Base-by-base conservation (phyloP, 2,329 filamentous ascomycete species). In the Aspergillus neoniger region DNA sequence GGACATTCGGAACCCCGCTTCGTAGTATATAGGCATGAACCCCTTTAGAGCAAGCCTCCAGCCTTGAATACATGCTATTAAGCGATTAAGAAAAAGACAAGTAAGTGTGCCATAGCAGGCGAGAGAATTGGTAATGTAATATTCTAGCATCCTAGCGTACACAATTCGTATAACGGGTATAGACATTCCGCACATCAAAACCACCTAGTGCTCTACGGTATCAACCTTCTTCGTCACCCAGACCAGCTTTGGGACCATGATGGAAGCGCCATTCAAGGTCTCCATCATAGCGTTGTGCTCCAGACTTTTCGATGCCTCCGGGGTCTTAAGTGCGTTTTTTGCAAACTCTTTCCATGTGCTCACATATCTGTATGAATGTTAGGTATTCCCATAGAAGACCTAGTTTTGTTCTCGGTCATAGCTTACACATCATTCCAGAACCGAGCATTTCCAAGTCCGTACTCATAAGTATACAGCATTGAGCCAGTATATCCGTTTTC, bases 341-440 rank as follows among this genome's bases (percentile, higher is more conserved):
- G 50, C 50, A 23, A 52, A 39, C 38, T 52, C 50, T n/a, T 52
- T 52, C 49, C 49, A 38, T n/a, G 49, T 52, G 30, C 49, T 38
- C 49, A 52, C 15, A 38, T 52, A 52, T 39, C 30, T 36, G 38
- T 38, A 38, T 14, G 28, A 5, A 52, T 38, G n/a, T 38, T 52
- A 19, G 49, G 8, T 21, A 39, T 17, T 52, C 7, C 7, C 17
- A 47, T 47, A 47, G 43, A 30, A 19, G 28, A 23, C 23, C 3
- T 17, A 19, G 49, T 52, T n/a, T 25, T 52, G 30, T 17, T 38
- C 30, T 15, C n/a, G 1, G 5, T 32, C 5, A 39, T 32, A 52
- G 9, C 28, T 52, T n/a, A 52, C 49, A 38, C 25, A 15, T 52
- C n/a, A 38, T n/a, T 52, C 28, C n/a, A 52, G 10, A 52, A 38